Evolutionary conservation across 225 moss, liverwort and hornwort genomes (phyloP).

Genomic region (Pseudisothecium myosuroides): DNA sequence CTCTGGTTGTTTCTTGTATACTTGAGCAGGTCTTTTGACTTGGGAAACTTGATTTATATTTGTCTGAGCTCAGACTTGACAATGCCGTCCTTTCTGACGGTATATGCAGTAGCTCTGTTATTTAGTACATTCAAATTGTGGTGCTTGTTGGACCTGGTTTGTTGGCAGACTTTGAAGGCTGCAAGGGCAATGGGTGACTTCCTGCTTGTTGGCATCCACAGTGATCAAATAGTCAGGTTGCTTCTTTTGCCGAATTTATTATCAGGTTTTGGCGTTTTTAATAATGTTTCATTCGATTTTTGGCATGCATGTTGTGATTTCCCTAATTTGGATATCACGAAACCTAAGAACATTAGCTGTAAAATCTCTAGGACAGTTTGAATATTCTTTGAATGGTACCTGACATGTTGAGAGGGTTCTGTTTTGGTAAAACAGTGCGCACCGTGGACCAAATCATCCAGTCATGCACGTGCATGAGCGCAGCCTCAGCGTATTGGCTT

Average conservation of each 20-base stretch:
- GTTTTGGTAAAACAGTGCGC: conserved; percentile 34
- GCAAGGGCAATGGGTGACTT: conserved; percentile 82
- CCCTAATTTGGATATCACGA: neutral
- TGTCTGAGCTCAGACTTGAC: neutral
- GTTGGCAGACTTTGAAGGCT: conserved; percentile 65
- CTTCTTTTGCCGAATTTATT: neutral
- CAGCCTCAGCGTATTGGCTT: conserved; percentile 90
- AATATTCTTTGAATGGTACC: neutral
- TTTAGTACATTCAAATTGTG: neutral
- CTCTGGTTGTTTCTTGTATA: neutral
- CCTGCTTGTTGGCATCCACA: conserved; percentile 90
- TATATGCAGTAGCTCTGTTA: neutral
- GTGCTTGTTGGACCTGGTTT: neutral
- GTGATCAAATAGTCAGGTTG: conserved; percentile 91
- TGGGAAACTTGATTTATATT: neutral
- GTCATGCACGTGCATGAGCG: conserved; percentile 98
- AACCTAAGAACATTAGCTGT: neutral
- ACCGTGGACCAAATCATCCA: conserved; percentile 91
- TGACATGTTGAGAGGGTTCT: neutral
- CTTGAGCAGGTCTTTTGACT: neutral
- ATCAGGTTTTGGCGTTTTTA: neutral
- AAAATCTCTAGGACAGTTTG: neutral
- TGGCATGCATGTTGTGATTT: neutral
- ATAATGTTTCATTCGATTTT: neutral
- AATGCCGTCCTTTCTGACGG: neutral